Conservation (phyloP, 306 rosid species). For the Quillaja saponaria region DNA sequence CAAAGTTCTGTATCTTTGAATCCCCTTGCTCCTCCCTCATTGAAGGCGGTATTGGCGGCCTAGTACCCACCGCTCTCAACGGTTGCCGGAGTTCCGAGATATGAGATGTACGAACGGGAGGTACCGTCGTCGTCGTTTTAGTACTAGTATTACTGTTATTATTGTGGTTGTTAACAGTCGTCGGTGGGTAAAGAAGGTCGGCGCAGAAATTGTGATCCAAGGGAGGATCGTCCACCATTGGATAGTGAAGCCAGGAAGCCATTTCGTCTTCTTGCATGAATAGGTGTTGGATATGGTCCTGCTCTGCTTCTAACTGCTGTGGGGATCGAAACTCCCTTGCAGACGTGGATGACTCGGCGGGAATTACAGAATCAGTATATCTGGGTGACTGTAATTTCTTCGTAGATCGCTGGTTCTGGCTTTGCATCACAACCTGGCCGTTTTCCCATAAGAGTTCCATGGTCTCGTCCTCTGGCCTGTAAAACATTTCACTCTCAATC, state of each 20-base stretch:
- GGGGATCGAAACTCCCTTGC: constrained; percentile 37
- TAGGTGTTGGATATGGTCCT: constrained; percentile 34
- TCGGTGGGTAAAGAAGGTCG: constrained; percentile 43
- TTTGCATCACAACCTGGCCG: constrained; percentile 63
- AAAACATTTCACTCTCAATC: constrained; percentile 1
- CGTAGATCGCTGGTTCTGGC: constrained; percentile 50
- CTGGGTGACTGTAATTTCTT: constrained; percentile 33
- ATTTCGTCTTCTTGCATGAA: constrained; percentile 83
- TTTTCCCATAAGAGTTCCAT: constrained; percentile 80
- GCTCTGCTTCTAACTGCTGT: constrained; percentile 21
- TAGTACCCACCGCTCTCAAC: constrained; percentile 4
- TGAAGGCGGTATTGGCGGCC: constrained; percentile 51
- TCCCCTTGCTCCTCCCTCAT: constrained; percentile 30
- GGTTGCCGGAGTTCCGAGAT: constrained; percentile 33
- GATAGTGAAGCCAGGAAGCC: constrained; percentile 69
- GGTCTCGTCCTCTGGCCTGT: constrained; percentile 63
- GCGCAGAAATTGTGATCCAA: constrained; percentile 52
- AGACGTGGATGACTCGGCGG: constrained; percentile 32
- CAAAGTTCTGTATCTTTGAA: constrained; percentile 37
- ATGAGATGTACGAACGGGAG: constrained; percentile 19
- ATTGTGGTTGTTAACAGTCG: constrained; percentile 5
- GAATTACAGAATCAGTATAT: constrained; percentile 24
- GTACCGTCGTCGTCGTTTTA: neutral
- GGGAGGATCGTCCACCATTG: constrained; percentile 59
- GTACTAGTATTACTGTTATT: neutral